Evolutionary conservation across 768 basidiomycete species (phyloP), one percentile per base, ranked within the genome.

Genomic region (Serendipita sp.): DNA sequence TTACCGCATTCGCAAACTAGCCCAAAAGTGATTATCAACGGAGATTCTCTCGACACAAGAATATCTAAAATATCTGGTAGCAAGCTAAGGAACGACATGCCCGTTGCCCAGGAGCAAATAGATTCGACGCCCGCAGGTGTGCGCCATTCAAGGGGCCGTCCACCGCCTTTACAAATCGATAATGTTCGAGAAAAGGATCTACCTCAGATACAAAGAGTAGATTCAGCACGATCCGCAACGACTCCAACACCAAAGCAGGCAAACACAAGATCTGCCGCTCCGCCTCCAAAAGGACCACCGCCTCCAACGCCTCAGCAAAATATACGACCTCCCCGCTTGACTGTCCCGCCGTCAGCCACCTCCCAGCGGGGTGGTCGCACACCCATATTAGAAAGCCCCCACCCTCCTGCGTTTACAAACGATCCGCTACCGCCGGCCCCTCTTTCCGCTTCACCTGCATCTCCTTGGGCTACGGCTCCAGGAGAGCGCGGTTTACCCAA

Each of bases 121-220:
- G 18, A 27, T 10, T 27, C 27, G 8, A 33, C 18, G 23, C 55
- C 55, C 16, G 33, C 55, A n/a, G 33, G 27, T n/a, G 55, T 36
- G 16, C 55, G 55, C 27, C 13, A 33, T 10, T 60, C 55, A n/a
- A 80, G 76, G 62, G 80, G 77, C 44, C 76, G 91, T 66, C 92
- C 91, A 3, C 86, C 91, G 0, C 91, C 92, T 0, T 76, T 95
- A n/a, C 83, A 87, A 67, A 77, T 95, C 8, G 78, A 81, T 16
- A 77, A 78, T 65, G 71, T 78, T 10, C 76, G 76, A 2, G 76
- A 83, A 44, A 74, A 77, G 15, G 85, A 86, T 70, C 81, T 92
- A 1, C 91, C 91, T 3, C 83, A 82, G 18, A 76, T 91, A 64
- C 80, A 87, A 45, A 88, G 66, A 78, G 78, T 31, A 68, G 75